A percentile compares a stretch with the other conserved stretches of the same genome.
Evolutionary conservation across 1,284 basidiomycete species (phyloP).

Genomic region (Microbotryum lychnidis-dioicae): DNA sequence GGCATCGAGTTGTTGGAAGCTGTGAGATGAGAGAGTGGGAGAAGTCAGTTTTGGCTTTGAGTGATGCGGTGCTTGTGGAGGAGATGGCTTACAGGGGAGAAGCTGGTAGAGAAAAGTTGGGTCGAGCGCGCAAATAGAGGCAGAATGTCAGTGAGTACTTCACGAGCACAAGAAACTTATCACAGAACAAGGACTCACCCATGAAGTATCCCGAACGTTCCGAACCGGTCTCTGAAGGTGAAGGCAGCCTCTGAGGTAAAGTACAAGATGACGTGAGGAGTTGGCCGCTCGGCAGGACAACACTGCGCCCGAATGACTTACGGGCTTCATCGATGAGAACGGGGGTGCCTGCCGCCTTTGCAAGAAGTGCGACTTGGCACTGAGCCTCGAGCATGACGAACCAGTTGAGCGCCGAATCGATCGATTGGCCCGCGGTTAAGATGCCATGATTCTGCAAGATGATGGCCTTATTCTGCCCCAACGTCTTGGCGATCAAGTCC

Average conservation of each 20-base stretch:
- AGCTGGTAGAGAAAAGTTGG: too few relatives aligned
- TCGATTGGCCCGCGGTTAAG: slow-evolving; percentile 43
- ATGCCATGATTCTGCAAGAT: slow-evolving; percentile 53
- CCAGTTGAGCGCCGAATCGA: slow-evolving; percentile 44
- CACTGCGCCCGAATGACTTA: too few relatives aligned
- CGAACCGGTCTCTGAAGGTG: slow-evolving; percentile 9
- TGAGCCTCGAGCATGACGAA: slow-evolving; percentile 44
- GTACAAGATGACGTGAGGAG: too few relatives aligned
- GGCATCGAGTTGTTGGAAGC: too few relatives aligned
- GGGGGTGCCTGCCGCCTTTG: slow-evolving; percentile 43
- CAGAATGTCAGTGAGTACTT: too few relatives aligned
- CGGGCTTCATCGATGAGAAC: slow-evolving; percentile 16
- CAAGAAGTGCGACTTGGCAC: slow-evolving; percentile 50
- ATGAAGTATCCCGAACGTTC: slow-evolving; percentile 15
- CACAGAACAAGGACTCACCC: background rate
- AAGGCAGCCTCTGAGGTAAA: slow-evolving; percentile 7
- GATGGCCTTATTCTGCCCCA: slow-evolving; percentile 42
- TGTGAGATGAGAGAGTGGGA: too few relatives aligned
- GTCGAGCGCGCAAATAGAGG: too few relatives aligned
- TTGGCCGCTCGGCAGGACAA: too few relatives aligned
- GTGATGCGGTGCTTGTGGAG: too few relatives aligned
- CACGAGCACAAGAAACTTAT: background rate
- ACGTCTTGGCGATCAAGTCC: slow-evolving; percentile 49
- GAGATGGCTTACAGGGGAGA: too few relatives aligned
- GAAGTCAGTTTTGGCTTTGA: too few relatives aligned